phyloP scores from a whole-genome alignment of 371 early-diverging fungal species.

The Massospora cicadina region DNA sequence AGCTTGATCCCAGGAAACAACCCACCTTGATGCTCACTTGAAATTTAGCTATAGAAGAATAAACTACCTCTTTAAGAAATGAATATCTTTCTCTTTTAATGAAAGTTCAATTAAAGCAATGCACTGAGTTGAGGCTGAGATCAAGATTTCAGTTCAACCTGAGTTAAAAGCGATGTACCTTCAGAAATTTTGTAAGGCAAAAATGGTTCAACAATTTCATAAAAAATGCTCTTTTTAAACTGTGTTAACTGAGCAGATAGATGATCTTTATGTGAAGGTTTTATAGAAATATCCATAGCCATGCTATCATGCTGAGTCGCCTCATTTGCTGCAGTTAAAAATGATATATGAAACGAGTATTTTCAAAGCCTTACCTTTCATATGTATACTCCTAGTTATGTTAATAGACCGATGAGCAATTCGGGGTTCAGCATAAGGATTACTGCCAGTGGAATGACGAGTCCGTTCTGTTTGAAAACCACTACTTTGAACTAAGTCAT shows the following conservation, averaged over 20 bases:
- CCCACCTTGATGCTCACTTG: background rate
- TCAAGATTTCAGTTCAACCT: background rate
- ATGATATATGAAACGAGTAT: too few species aligned
- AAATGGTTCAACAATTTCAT: background rate
- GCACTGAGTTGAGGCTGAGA: background rate
- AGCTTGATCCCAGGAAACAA: slow-evolving; percentile 6
- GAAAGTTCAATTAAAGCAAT: background rate
- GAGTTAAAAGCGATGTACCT: background rate
- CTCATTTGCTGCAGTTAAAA: too few species aligned
- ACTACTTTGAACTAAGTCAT: too few species aligned
- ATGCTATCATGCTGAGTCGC: too few species aligned
- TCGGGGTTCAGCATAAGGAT: too few species aligned
- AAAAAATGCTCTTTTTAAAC: background rate
- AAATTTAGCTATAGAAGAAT: background rate
- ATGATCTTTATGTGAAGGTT: background rate
- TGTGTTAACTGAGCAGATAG: background rate
- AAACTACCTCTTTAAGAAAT: background rate
- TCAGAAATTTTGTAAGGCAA: background rate
- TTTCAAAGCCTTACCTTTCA: background rate
- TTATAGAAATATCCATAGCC: too few species aligned
- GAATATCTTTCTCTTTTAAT: background rate
- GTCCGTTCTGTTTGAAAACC: too few species aligned
- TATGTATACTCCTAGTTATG: background rate
- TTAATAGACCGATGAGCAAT: background rate
- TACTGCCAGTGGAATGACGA: too few species aligned